Conservation (phyloP, 2,329 filamentous ascomycete genomes). For the Fusarium neocosmosporiellum region DNA sequence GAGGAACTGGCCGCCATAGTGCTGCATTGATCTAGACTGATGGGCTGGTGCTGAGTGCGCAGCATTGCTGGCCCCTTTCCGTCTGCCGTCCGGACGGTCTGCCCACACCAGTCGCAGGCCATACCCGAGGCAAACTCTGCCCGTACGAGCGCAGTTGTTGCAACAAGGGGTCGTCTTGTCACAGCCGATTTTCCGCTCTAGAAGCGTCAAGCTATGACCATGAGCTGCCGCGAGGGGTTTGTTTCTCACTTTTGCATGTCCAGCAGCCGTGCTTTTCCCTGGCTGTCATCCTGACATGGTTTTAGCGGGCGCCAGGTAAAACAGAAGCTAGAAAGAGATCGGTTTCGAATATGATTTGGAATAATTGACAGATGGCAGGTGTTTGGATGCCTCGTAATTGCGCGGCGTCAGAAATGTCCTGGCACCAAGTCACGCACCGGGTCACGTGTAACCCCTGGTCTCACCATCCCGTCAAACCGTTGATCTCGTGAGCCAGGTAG, state of each 20-base stretch:
- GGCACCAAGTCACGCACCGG: neutral
- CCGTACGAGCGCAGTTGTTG: neutral
- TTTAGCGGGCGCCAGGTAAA: neutral
- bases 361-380: neutral
- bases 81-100: neutral
- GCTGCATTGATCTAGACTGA: neutral
- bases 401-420: neutral
- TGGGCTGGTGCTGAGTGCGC: neutral
- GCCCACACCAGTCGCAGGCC: neutral
- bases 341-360: neutral
- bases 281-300: constrained; percentile 4
- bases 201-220: neutral
- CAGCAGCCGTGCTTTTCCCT: neutral
- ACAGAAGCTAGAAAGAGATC: neutral
- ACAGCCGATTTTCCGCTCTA: neutral
- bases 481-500: neutral
- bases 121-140: constrained; percentile 3
- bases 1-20: neutral
- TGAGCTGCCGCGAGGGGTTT: neutral
- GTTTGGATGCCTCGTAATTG: neutral
- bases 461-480: neutral
- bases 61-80: neutral
- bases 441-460: neutral
- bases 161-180: neutral
- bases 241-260: constrained; percentile 9